These are phyloP conservation scores for Kodamaea sp. DNA, from an alignment of 1,139 yeast species.

Conservation along the genomic window DNA sequence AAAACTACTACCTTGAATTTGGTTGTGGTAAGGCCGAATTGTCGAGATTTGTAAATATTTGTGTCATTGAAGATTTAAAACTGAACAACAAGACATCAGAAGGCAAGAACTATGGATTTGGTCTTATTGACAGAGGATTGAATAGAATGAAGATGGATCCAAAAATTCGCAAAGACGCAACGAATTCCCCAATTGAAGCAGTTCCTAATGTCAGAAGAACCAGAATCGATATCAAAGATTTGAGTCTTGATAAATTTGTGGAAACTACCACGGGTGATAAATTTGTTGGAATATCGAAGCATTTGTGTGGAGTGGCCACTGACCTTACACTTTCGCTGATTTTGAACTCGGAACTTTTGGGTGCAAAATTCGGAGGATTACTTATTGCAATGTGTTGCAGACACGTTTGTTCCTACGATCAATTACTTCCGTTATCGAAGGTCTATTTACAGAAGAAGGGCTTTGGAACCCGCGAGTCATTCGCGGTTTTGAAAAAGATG, in stretches of 20 bases:
- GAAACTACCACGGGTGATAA: conserved; percentile 22
- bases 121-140: conserved; percentile 75
- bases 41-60: conserved; percentile 62
- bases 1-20: conserved; percentile 63
- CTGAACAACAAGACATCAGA: not conserved
- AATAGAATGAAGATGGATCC: conserved; percentile 78
- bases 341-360: conserved; percentile 38
- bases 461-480: conserved; percentile 39
- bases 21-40: conserved; percentile 92
- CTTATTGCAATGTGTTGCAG: conserved; percentile 94
- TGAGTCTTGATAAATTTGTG: conserved; percentile 52
- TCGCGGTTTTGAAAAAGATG: conserved; percentile 57
- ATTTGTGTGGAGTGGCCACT: conserved; percentile 92
- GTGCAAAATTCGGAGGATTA: conserved; percentile 48
- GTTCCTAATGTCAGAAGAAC: conserved; percentile 44
- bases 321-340: conserved; percentile 77
- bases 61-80: conserved; percentile 34
- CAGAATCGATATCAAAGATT: conserved; percentile 78
- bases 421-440: conserved; percentile 53
- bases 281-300: conserved; percentile 75
- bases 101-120: conserved; percentile 40
- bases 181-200: conserved; percentile 29
- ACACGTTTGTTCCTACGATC: conserved; percentile 68
- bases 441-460: conserved; percentile 38
- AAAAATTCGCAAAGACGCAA: conserved; percentile 59